phyloP scores from a whole-genome alignment of 495 filamentous ascomycete genomes.

The Penicillium robsamsonii region DNA sequence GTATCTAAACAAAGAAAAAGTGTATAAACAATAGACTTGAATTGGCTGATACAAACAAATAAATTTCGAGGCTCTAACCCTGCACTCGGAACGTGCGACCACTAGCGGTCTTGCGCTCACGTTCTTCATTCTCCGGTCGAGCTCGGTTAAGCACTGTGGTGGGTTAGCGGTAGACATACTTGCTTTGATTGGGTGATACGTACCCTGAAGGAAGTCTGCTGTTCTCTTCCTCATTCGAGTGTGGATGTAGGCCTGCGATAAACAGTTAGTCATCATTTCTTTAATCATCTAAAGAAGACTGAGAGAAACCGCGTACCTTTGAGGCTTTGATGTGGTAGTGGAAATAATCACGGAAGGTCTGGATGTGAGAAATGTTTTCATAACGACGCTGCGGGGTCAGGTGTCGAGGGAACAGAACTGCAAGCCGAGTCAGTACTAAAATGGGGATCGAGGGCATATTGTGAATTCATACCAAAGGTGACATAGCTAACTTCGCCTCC shows the following conservation, averaged over 20 bases:
- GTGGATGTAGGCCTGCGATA: conserved; percentile 84
- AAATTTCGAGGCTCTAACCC: conserved; percentile 31
- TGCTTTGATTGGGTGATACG: conserved; percentile 16
- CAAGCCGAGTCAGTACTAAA: conserved; percentile 13
- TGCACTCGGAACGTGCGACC: conserved; percentile 89
- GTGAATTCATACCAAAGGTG: conserved; percentile 73
- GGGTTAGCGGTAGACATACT: conserved; percentile 27
- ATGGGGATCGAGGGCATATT: neutral
- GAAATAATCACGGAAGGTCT: conserved; percentile 99
- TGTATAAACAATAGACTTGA: conserved; percentile 10
- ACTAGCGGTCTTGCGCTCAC: conserved; percentile 96
- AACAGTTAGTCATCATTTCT: conserved; percentile 12
- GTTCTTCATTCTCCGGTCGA: conserved; percentile 90
- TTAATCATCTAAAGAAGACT: neutral
- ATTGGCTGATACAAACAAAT: conserved; percentile 23
- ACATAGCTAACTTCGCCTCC: conserved; percentile 92
- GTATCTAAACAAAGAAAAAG: neutral
- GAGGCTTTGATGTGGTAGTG: conserved; percentile 99
- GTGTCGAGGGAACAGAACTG: conserved; percentile 95
- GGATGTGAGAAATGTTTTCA: conserved; percentile 96
- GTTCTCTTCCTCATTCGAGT: conserved; percentile 95
- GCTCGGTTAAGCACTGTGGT: conserved; percentile 79
- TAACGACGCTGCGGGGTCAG: conserved; percentile 83
- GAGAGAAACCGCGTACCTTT: conserved; percentile 54
- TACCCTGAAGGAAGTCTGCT: conserved; percentile 96